Percentiles rank a stretch among this genome's conserved stretches.
Evolutionary conservation across 2,329 filamentous ascomycete genomes (phyloP).

Genomic region (Colletotrichum karsti): DNA sequence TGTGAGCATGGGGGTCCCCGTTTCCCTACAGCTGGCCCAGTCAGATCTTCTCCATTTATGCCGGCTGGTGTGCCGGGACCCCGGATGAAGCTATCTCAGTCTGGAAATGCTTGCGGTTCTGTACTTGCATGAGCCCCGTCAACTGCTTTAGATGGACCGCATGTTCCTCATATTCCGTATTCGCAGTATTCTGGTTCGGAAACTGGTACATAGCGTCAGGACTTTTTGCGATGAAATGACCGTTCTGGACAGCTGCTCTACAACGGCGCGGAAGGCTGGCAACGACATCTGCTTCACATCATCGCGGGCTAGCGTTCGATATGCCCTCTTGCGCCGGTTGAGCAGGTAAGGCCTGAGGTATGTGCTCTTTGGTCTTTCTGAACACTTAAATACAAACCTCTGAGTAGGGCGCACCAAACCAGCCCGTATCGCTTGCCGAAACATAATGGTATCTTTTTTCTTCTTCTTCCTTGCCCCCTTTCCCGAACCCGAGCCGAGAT

Average conservation of each 20-base stretch:
- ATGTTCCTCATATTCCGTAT: background rate
- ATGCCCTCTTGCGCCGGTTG: too few species aligned
- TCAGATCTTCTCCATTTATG: background rate
- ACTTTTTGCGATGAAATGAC: too few species aligned
- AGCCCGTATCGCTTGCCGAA: background rate
- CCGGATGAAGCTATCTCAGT: slow-evolving; percentile 8
- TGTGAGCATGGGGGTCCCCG: background rate
- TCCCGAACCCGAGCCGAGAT: background rate
- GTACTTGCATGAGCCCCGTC: background rate
- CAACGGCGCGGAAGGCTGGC: too few species aligned
- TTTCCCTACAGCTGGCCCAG: background rate
- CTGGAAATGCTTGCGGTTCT: slow-evolving; percentile 22
- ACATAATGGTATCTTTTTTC: slow-evolving; percentile 19
- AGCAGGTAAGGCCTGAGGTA: too few species aligned
- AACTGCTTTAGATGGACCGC: background rate
- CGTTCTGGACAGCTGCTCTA: too few species aligned
- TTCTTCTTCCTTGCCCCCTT: background rate
- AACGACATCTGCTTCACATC: too few species aligned
- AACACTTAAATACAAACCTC: background rate
- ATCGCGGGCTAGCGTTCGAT: too few species aligned
- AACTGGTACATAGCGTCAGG: background rate
- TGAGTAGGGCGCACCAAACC: background rate
- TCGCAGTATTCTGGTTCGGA: too few species aligned
- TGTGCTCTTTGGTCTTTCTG: background rate
- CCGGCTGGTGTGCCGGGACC: background rate